Base-by-base conservation (phyloP, 2,329 filamentous ascomycete genomes). In the Byssothecium circinans region DNA sequence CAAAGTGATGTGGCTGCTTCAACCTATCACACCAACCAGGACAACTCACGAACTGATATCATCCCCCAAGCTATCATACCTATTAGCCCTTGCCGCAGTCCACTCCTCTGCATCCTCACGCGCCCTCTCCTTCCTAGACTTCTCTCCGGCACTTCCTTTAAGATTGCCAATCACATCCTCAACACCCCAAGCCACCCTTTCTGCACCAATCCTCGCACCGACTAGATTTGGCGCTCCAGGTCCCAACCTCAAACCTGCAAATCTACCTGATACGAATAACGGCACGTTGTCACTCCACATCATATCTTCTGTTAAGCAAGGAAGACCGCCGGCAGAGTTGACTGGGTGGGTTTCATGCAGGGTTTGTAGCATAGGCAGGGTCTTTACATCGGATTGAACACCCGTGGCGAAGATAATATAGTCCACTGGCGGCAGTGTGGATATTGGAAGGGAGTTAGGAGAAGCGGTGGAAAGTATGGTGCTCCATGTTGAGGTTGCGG, bases 331-430 rank as follows among this genome's bases (percentile, higher is more conserved):
- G 19, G 82, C 77, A 0, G 75, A 78, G 14, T 82, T 70, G 27
- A 92, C 78, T 0, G 86, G 87, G 51, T 85, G 76, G 15, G 82
- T 77, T 2, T 72, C 53, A 8, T 81, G 69, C 62, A 92, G 80
- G 0, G 74, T 79, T 46, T 81, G 70, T 11, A 92, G 71, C 46
- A 84, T 83, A 0, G 84, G 79, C 18, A 91, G 74, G 2, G 75
- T 75, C 1, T 70, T 61, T 20, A 89, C 81, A 53, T 90, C 78
- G 0, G 82, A 81, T 40, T 83, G 78, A 32, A 88, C 81, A 0
- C 88, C 88, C 0, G 88, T 92, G 12, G 88, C 87, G 60, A 87
- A 89, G 69, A 88, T 87, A 53, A 91, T 82, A 68, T 86, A 87
- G 65, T 91, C 80, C 12, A 84, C 74, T 2, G 57, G 41, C 10